phyloP scores from a whole-genome alignment of 2,329 filamentous ascomycete species.

The Stylonectria norvegica region DNA sequence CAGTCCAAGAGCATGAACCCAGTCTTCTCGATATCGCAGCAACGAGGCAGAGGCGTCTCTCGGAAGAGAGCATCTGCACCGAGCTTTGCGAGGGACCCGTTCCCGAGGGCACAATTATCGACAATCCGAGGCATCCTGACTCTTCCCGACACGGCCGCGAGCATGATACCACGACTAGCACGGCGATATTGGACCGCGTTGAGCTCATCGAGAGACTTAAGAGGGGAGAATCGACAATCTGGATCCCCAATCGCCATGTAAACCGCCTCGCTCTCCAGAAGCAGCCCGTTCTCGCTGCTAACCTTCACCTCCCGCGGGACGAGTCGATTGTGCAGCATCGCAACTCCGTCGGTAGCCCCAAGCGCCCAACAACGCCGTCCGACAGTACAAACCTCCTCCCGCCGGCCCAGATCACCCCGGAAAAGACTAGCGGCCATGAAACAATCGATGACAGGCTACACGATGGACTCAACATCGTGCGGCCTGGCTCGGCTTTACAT shows the following conservation, averaged over 20 bases:
- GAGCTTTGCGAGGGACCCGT: conserved; percentile 60
- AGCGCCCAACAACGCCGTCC: conserved; percentile 32
- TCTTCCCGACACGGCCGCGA: conserved; percentile 24
- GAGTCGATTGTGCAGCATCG: conserved; percentile 35
- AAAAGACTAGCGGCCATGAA: conserved; percentile 34
- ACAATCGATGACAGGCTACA: conserved; percentile 41
- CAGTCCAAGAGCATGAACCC: too few relatives aligned
- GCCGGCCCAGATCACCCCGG: conserved; percentile 46
- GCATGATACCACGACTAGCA: too few relatives aligned
- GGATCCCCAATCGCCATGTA: conserved; percentile 65
- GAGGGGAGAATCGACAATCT: conserved; percentile 70
- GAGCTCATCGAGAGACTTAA: conserved; percentile 85
- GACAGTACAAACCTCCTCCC: conserved; percentile 42
- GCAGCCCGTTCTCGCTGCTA: conserved; percentile 8
- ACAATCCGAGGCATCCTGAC: conserved; percentile 34
- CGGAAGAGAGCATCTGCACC: conserved; percentile 59
- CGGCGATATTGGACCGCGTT: conserved; percentile 57
- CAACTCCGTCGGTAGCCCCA: conserved; percentile 12
- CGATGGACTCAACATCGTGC: conserved; percentile 66
- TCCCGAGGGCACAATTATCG: too few relatives aligned
- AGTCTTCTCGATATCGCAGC: conserved; percentile 15
- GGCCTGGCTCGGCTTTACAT: conserved; percentile 74
- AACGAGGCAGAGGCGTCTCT: conserved; percentile 35
- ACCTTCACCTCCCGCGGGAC: conserved; percentile 28
- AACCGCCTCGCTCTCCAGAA: conserved; percentile 19